These are phyloP conservation scores for Lactarius deliciosus DNA, from an alignment of 768 basidiomycete species.

Conservation along the genomic window DNA sequence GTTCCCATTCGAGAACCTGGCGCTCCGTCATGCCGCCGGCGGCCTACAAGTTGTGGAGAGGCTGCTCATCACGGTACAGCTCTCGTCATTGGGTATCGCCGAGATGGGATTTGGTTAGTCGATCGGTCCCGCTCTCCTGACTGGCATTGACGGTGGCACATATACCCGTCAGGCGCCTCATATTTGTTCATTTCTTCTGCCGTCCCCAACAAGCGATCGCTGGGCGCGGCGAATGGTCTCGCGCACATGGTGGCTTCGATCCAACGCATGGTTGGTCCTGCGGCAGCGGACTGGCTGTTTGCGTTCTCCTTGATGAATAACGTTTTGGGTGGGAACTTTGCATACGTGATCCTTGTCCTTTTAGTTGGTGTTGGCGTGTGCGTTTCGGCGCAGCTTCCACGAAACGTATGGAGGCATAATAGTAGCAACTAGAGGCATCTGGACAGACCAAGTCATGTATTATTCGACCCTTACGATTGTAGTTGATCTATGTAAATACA, in stretches of 20 bases:
- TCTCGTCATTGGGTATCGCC: neutral
- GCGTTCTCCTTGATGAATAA: slow-evolving; percentile 52
- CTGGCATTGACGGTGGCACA: neutral
- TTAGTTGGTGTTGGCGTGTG: neutral
- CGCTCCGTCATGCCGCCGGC: neutral
- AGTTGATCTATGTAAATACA: neutral
- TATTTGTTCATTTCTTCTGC: slow-evolving; percentile 68
- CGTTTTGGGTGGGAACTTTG: neutral
- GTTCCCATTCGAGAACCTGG: slow-evolving; percentile 32
- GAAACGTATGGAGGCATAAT: neutral
- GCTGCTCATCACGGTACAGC: neutral
- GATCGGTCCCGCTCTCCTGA: neutral
- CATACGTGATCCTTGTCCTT: neutral
- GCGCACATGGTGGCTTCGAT: slow-evolving; percentile 40
- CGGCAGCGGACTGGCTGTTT: slow-evolving; percentile 59
- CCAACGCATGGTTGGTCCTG: slow-evolving; percentile 50
- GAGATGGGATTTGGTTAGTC: neutral
- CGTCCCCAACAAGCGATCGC: slow-evolving; percentile 58
- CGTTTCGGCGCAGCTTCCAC: slow-evolving; percentile 1
- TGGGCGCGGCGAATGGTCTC: slow-evolving; percentile 67
- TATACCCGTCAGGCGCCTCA: slow-evolving; percentile 47
- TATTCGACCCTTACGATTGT: neutral
- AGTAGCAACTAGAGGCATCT: neutral
- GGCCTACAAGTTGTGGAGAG: neutral
- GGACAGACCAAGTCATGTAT: neutral